These are phyloP conservation scores for Parascedosporium putredinis DNA, from an alignment of 2,329 filamentous ascomycete genomes.

Conservation along the genomic window DNA sequence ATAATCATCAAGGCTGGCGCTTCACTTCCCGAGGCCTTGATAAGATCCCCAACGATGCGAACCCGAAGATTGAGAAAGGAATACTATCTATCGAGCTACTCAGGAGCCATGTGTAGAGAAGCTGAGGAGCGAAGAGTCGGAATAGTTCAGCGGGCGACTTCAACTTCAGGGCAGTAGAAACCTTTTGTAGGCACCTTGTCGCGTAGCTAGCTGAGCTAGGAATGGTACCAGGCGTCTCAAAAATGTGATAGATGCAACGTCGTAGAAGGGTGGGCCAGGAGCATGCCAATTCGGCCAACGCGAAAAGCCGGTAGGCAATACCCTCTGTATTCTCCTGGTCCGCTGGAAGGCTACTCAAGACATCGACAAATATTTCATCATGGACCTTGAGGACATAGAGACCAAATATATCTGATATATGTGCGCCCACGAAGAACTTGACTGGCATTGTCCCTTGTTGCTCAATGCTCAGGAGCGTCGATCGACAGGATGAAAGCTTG, in stretches of 20 bases:
- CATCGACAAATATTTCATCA: slow-evolving; percentile 72
- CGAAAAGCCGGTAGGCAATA: slow-evolving; percentile 71
- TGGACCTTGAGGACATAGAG: slow-evolving; percentile 76
- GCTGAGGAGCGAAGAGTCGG: slow-evolving; percentile 72
- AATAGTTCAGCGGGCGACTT: slow-evolving; percentile 63
- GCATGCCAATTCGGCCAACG: slow-evolving; percentile 67
- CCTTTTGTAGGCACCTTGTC: slow-evolving; percentile 54
- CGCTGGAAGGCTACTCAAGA: slow-evolving; percentile 67
- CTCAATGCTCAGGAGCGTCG: slow-evolving; percentile 65
- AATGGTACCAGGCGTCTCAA: slow-evolving; percentile 75
- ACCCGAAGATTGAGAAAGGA: slow-evolving; percentile 79
- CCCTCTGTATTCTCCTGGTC: slow-evolving; percentile 66
- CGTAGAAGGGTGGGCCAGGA: slow-evolving; percentile 78
- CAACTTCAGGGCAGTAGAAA: slow-evolving; percentile 57
- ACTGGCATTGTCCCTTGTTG: slow-evolving; percentile 55
- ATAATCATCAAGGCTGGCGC: slow-evolving; percentile 72
- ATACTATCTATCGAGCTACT: slow-evolving; percentile 56
- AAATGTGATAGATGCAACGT: slow-evolving; percentile 84
- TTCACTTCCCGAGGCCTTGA: slow-evolving; percentile 65
- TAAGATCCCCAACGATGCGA: slow-evolving; percentile 57
- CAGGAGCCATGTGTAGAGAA: slow-evolving; percentile 85
- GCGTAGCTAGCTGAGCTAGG: slow-evolving; percentile 58
- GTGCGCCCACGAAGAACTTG: slow-evolving; percentile 63
- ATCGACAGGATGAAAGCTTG: slow-evolving; percentile 49
- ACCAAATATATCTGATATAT: slow-evolving; percentile 65